Base-by-base conservation (phyloP, 345 rosid genomes). In the Erodium maritimum region DNA sequence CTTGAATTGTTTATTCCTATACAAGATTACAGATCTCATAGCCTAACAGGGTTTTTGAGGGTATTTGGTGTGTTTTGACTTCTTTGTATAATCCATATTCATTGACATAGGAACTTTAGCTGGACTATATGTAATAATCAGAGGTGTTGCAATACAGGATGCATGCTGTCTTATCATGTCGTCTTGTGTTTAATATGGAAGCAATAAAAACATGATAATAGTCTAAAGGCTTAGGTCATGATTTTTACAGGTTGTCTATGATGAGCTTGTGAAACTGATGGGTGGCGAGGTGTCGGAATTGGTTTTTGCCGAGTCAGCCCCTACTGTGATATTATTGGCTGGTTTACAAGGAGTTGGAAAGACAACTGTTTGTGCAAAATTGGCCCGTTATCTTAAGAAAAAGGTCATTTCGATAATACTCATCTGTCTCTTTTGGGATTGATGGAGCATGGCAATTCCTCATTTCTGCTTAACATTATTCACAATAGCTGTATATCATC, bases 291-390 rank as follows among this genome's bases (percentile, higher is more conserved):
- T 89, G 58, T 80, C 94, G 55, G 96, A 88, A 76, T 79, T 93
- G 60, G 89, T 74, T 12, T 93, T 88, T 68, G 72, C 96, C 20
- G 86, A 93, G 77, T 75, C 80, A 50, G 79, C 82, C 60, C 96
- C 99, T 21, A 86, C 95, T 0, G 91, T 88, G 7, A 88, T 93
- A 67, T 63, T 93, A 58, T 66, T 93, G 77, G 99, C 99, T 67
- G 99, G 99, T 65, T 76, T 93, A 50, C 99, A 88, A 74, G 99
- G 99, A 56, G 99, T 88, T 55, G 96, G 99, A 23, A 93, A 93
- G 85, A 93, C 99, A 54, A 88, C 99, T 10, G 94, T 93, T 62
- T 86, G 94, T 65, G 96, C 88, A 50, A 88, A 93, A 77, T 79
- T 93, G 66, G 96, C 99, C 59, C 71, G 65, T 78, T 93, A 93